phyloP scores from a whole-genome alignment of 2,329 filamentous ascomycete genomes.

The Catunica adiposa region DNA sequence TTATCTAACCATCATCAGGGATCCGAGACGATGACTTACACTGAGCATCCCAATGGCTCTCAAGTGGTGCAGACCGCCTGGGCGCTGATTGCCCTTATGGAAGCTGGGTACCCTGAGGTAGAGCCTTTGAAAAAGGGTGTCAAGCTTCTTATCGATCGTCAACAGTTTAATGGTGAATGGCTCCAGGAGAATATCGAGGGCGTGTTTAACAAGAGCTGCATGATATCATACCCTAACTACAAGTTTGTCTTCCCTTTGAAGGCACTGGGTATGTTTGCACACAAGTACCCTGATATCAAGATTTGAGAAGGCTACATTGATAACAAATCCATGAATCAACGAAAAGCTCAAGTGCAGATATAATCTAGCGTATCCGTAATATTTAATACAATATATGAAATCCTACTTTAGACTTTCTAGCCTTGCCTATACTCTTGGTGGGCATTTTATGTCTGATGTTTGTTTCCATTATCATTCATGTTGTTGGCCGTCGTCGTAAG shows the following conservation, averaged over 20 bases:
- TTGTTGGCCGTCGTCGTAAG: not conserved
- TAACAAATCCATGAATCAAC: not conserved
- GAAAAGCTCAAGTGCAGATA: not conserved
- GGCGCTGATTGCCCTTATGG: slow-evolving; percentile 67
- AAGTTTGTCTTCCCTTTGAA: slow-evolving; percentile 94
- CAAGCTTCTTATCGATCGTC: slow-evolving; percentile 66
- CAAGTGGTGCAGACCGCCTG: slow-evolving; percentile 93
- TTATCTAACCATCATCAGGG: slow-evolving; percentile 28
- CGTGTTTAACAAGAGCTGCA: slow-evolving; percentile 97
- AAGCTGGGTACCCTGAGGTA: slow-evolving; percentile 63
- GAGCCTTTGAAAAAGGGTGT: slow-evolving; percentile 58
- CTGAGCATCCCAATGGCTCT: slow-evolving; percentile 55
- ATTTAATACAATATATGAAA: not conserved
- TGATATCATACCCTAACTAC: slow-evolving; percentile 99
- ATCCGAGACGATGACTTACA: slow-evolving; percentile 61
- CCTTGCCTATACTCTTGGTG: not conserved
- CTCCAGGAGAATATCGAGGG: slow-evolving; percentile 89
- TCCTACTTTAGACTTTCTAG: not conserved
- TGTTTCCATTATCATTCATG: not conserved
- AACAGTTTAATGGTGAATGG: slow-evolving; percentile 86
- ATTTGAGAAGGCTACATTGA: slow-evolving; percentile 20
- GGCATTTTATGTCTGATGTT: no score
- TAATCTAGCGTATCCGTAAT: not conserved
- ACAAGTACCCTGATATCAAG: slow-evolving; percentile 49
- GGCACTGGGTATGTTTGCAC: slow-evolving; percentile 77